Percentiles rank a stretch among this genome's conserved stretches.
phyloP scores from a whole-genome alignment of 495 filamentous ascomycete species.

The Hyaloscypha finlandica region DNA sequence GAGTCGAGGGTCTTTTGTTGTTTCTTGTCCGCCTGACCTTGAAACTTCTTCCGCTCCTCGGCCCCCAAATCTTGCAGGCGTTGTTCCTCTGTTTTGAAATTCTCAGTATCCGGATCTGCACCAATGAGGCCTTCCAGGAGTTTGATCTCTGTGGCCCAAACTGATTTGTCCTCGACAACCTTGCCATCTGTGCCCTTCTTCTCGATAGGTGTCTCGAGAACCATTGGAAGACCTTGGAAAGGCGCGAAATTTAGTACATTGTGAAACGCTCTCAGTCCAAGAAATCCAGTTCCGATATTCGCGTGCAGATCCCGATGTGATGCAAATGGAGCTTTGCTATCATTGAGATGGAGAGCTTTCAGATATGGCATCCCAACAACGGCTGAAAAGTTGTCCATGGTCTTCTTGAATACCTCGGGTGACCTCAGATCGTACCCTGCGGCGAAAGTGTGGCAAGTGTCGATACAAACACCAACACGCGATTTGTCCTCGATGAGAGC shows the following conservation, averaged over 20 bases:
- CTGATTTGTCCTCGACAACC: slow-evolving; percentile 65
- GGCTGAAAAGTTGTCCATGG: slow-evolving; percentile 75
- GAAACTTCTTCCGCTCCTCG: slow-evolving; percentile 69
- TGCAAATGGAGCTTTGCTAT: slow-evolving; percentile 82
- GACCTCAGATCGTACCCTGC: slow-evolving; percentile 89
- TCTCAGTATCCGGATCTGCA: slow-evolving; percentile 68
- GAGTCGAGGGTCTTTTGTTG: slow-evolving; percentile 46
- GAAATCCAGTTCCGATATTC: slow-evolving; percentile 91
- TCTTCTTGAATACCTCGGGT: slow-evolving; percentile 68
- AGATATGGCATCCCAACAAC: slow-evolving; percentile 79
- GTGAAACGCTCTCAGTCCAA: slow-evolving; percentile 87
- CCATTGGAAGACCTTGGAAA: slow-evolving; percentile 82
- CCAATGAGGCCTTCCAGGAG: slow-evolving; percentile 86
- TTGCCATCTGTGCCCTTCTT: slow-evolving; percentile 55
- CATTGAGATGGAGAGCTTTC: slow-evolving; percentile 86
- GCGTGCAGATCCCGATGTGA: slow-evolving; percentile 85
- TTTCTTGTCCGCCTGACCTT: slow-evolving; percentile 76
- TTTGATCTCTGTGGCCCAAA: slow-evolving; percentile 88
- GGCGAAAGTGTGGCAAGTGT: slow-evolving; percentile 94
- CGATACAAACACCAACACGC: slow-evolving; percentile 93
- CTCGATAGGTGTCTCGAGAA: slow-evolving; percentile 93
- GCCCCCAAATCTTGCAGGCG: slow-evolving; percentile 67
- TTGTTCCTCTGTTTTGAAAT: slow-evolving; percentile 66
- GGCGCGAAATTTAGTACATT: slow-evolving; percentile 82
- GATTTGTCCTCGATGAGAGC: slow-evolving; percentile 73